Base-by-base conservation (phyloP, 768 basidiomycete genomes). In the Trametes cingulata region DNA sequence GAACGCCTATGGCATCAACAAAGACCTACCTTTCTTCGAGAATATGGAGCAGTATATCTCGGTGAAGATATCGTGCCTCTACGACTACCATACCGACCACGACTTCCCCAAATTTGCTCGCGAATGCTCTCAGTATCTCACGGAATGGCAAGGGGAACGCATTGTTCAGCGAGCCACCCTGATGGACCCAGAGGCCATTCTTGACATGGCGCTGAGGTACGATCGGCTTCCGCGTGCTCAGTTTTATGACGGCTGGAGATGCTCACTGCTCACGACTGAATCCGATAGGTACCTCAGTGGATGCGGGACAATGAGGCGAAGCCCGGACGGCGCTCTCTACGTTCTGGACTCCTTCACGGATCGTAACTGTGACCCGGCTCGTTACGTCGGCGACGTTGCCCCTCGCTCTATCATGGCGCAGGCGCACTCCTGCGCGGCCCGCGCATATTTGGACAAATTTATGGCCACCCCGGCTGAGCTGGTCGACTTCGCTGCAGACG, bases 241-340 rank as follows among this genome's bases (percentile, higher is more conserved):
- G 6, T 17, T 6, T 10, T 13, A 12, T 6, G 2, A 27, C 15
- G 14, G 12, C 15, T 35, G 3, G 9, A 15, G 12, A 27, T 8
- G 10, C 6, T 24, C 8, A 7, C 20, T 2, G 14, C 36, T 24
- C 5, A 15, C 20, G 35, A 6, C 24, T 13, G 15, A 13, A 13
- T 29, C 5, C n/a, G 17, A n/a, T 27, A 59, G 51, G 5, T 60
- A 60, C 47, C 39, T 60, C 13, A 60, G 51, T 36, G 58, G 58
- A 15, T 60, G 43, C 22, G 58, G 58, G 8, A 12, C n/a, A 15
- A 10, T 17, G 8, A 41, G 39, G 6, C 1, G 36, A n/a, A 39
- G 20, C 19, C 12, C 22, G 19, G 42, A 60, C 39, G 51, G 58
- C 51, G 58, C 58, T 14, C 45, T 60, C 17, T 53, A 19, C 52